Evolutionary conservation across 805 yeast genomes (phyloP).

Genomic region (Candida germanica): DNA sequence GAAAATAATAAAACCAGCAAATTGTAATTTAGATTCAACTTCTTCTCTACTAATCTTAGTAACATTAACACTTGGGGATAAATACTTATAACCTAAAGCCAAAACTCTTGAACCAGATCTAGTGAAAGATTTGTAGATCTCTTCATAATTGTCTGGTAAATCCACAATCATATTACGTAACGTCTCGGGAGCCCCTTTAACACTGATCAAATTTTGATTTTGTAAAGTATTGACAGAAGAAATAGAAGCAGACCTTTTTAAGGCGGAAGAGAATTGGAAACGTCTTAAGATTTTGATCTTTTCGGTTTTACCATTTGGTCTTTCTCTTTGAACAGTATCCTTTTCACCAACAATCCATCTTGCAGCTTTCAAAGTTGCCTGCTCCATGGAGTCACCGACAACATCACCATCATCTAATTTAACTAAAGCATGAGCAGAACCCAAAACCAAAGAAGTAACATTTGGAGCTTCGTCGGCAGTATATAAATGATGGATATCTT

Average conservation of each 20-base stretch:
- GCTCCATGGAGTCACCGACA: constrained; percentile 99
- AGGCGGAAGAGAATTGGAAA: constrained; percentile 94
- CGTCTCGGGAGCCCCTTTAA: constrained; percentile 98
- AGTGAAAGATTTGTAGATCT: constrained; percentile 82
- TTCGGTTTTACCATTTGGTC: constrained; percentile 28
- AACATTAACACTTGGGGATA: constrained; percentile 50
- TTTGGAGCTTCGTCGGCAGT: constrained; percentile 63
- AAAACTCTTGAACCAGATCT: constrained; percentile 95
- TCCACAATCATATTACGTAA: constrained; percentile 68
- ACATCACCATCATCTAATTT: constrained; percentile 93
- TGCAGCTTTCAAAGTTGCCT: constrained; percentile 86
- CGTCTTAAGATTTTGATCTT: constrained; percentile 79
- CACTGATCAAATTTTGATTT: constrained; percentile 68
- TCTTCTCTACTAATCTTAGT: constrained; percentile 65
- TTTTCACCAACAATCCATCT: constrained; percentile 80
- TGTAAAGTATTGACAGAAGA: constrained; percentile 51
- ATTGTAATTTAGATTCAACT: constrained; percentile 69
- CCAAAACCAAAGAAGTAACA: constrained; percentile 69
- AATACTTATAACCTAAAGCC: constrained; percentile 84
- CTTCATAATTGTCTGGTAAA: constrained; percentile 80
- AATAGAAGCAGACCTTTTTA: constrained; percentile 91
- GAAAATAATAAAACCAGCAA: constrained; percentile 94
- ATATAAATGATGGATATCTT: constrained; percentile 53
- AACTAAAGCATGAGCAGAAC: constrained; percentile 95
- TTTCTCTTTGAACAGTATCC: constrained; percentile 58